Percentiles rank a stretch among this genome's conserved stretches.
Conservation (phyloP, 2,329 filamentous ascomycete genomes). For the Tolypocladium ophioglossoides region DNA sequence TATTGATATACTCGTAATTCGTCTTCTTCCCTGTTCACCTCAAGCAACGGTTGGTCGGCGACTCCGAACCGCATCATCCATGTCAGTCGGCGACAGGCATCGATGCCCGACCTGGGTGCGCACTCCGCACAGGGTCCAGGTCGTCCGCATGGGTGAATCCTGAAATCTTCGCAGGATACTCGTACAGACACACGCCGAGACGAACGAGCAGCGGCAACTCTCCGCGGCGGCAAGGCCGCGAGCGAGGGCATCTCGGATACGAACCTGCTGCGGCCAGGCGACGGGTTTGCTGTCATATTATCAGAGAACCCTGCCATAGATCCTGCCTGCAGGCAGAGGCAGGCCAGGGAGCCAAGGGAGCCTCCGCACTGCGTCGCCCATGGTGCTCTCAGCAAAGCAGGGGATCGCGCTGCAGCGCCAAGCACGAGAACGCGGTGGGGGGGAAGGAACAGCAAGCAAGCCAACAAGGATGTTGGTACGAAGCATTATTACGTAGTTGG, state of each 20-base stretch:
- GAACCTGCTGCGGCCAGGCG: background rate
- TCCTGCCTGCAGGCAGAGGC: background rate
- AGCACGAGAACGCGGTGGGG: background rate
- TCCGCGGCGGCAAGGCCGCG: background rate
- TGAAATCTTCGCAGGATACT: background rate
- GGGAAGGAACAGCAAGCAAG: background rate
- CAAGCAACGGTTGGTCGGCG: background rate
- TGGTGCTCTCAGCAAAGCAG: background rate
- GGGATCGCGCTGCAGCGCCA: background rate
- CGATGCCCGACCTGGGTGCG: background rate
- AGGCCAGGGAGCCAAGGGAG: background rate
- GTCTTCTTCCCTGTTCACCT: background rate
- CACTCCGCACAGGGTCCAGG: background rate
- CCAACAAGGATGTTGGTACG: background rate
- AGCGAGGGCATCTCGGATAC: background rate
- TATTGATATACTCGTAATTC: background rate
- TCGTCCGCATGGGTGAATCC: background rate
- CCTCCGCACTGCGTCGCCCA: too few species aligned
- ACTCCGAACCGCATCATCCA: background rate
- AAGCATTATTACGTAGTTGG: too few species aligned
- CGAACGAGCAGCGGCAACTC: background rate
- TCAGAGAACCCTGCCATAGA: background rate
- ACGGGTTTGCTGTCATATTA: too few species aligned
- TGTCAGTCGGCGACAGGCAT: background rate
- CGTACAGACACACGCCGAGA: too few species aligned